Percentiles rank a stretch among this genome's conserved stretches.
These are phyloP conservation scores for Yamadazyma takamatsuzukensis DNA, from an alignment of 805 yeast species.

Conservation along the genomic window DNA sequence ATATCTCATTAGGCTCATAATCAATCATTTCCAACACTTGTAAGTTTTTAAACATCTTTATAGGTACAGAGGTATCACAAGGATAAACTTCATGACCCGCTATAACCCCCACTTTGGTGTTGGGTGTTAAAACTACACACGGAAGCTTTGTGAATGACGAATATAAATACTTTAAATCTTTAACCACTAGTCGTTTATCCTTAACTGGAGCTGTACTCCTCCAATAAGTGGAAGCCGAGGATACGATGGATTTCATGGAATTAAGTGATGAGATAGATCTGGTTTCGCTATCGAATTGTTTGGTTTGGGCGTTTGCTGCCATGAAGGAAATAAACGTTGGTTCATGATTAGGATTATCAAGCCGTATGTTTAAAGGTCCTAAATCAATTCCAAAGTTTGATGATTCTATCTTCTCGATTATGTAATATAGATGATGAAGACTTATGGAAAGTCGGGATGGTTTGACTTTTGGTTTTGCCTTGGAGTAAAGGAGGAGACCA, in stretches of 20 bases:
- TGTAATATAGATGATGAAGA: constrained; percentile 59
- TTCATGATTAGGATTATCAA: constrained; percentile 55
- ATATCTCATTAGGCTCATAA: constrained; percentile 60
- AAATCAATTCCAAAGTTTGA: constrained; percentile 46
- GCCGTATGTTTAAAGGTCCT: constrained; percentile 59
- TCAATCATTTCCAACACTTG: constrained; percentile 59
- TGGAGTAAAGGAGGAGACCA: constrained; percentile 53
- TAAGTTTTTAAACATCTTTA: constrained; percentile 57
- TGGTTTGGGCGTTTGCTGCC: constrained; percentile 49
- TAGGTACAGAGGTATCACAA: constrained; percentile 65
- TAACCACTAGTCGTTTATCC: constrained; percentile 43
- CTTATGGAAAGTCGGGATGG: constrained; percentile 58
- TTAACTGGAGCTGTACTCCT: constrained; percentile 24
- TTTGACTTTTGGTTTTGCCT: constrained; percentile 32
- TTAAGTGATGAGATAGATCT: constrained; percentile 55
- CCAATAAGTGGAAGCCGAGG: constrained; percentile 41
- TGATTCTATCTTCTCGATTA: constrained; percentile 54
- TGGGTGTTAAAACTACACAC: constrained; percentile 57
- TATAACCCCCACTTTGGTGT: constrained; percentile 53
- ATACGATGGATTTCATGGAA: constrained; percentile 50
- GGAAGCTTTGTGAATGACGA: constrained; percentile 66
- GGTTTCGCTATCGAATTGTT: constrained; percentile 41
- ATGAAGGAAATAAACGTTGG: constrained; percentile 56
- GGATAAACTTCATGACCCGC: constrained; percentile 68
- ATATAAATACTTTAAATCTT: constrained; percentile 54